Evolutionary conservation across 2,329 filamentous ascomycete species (phyloP).

Genomic region (Beauveria asiatica): DNA sequence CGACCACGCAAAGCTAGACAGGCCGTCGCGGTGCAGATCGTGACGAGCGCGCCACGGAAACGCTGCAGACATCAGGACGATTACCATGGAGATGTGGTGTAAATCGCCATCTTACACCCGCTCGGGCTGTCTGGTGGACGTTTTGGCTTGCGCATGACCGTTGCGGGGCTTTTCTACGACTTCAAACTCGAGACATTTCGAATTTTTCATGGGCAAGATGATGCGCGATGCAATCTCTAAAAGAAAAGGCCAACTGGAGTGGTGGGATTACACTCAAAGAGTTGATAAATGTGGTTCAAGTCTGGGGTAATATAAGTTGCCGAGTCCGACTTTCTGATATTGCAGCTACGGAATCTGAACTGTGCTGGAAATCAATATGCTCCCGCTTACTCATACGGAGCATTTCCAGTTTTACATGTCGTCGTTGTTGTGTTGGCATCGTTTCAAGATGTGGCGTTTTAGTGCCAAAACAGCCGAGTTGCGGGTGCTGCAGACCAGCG

Average conservation of each 20-base stretch:
- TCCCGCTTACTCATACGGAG: not conserved
- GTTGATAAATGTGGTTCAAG: too few relatives aligned
- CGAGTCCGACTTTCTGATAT: not conserved
- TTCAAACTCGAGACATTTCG: too few relatives aligned
- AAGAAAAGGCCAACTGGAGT: too few relatives aligned
- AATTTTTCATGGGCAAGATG: too few relatives aligned
- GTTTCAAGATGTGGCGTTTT: not conserved
- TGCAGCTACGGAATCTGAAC: not conserved
- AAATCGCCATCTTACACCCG: too few relatives aligned
- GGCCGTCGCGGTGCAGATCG: constrained; percentile 20
- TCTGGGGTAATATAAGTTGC: too few relatives aligned
- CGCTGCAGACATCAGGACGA: constrained; percentile 25
- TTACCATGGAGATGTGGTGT: too few relatives aligned
- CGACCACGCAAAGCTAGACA: constrained; percentile 31
- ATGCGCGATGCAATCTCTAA: too few relatives aligned
- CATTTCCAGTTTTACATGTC: not conserved
- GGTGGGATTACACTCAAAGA: too few relatives aligned
- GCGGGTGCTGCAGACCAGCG: not conserved
- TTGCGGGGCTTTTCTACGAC: too few relatives aligned
- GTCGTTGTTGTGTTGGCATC: not conserved
- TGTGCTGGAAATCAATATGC: not conserved
- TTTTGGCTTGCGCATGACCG: too few relatives aligned
- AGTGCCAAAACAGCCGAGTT: not conserved
- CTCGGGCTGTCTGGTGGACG: too few relatives aligned
- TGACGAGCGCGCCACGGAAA: constrained; percentile 33